Conservation (phyloP, 495 filamentous ascomycete genomes). For the Rostrohypoxylon terebratum region DNA sequence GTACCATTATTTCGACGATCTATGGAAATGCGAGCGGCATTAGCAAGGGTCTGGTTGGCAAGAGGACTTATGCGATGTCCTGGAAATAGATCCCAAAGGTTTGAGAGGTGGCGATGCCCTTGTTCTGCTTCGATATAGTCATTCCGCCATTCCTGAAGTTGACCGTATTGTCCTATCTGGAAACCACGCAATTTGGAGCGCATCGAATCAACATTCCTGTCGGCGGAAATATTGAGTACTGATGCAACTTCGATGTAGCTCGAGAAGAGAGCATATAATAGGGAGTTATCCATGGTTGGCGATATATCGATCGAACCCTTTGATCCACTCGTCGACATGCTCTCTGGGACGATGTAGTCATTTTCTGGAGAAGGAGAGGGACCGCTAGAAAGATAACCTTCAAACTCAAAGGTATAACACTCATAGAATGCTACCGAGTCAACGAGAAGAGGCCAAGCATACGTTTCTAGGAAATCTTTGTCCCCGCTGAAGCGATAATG, state of each 20-base stretch:
- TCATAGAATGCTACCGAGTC: not conserved
- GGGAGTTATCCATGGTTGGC: not conserved
- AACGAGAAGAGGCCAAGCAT: not conserved
- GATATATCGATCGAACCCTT: slow-evolving; percentile 1
- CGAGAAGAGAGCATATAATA: not conserved
- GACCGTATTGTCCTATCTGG: not conserved
- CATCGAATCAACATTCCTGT: not conserved
- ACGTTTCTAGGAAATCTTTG: not conserved
- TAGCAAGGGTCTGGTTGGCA: not conserved
- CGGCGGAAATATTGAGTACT: not conserved
- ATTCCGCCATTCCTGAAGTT: not conserved
- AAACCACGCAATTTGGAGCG: not conserved
- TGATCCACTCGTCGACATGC: not conserved
- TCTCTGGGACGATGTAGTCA: not conserved
- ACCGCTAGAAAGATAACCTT: not conserved
- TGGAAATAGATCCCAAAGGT: not conserved
- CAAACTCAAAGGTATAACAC: not conserved
- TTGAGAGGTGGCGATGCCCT: not conserved
- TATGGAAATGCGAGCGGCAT: not conserved
- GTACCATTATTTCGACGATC: not conserved
- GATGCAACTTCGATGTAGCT: not conserved
- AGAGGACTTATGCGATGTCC: not conserved
- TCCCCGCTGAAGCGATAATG: not conserved
- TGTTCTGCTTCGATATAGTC: slow-evolving; percentile 2
- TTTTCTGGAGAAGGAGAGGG: not conserved